Conservation (phyloP, 352 stramenopile species). For the Globisporangium mamillatum region DNA sequence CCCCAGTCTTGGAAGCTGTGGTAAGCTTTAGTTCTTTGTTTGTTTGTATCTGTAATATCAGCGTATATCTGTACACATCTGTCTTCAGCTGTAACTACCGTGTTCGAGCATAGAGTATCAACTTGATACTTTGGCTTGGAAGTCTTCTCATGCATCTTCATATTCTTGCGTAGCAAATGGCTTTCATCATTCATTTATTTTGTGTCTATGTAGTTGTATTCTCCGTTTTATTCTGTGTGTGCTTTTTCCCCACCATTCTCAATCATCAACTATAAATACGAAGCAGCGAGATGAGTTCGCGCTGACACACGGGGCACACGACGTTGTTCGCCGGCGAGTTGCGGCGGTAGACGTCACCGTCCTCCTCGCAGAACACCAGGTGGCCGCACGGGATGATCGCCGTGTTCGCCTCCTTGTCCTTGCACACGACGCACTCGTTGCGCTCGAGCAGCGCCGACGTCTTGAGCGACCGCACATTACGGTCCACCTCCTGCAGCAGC, state of each 20-base stretch:
- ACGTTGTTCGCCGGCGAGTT: constrained; percentile 42
- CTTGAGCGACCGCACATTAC: constrained; percentile 70
- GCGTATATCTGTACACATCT: no score
- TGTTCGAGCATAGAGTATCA: background rate
- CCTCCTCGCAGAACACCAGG: constrained; percentile 82
- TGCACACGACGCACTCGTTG: constrained; percentile 81
- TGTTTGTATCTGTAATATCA: no score
- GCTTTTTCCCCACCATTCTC: background rate
- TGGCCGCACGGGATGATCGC: constrained; percentile 82
- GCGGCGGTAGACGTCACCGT: constrained; percentile 64
- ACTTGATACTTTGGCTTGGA: background rate
- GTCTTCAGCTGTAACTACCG: background rate
- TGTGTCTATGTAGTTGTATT: background rate
- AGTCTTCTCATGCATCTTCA: no score
- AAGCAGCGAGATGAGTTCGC: constrained; percentile 75
- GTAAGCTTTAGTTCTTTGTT: no score
- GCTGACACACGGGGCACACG: constrained; percentile 76
- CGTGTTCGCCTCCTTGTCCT: constrained; percentile 65
- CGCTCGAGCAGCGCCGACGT: constrained; percentile 53
- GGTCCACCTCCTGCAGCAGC: constrained; percentile 68
- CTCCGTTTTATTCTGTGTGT: background rate
- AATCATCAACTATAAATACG: constrained; percentile 54
- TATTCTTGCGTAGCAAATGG: background rate
- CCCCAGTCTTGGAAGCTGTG: no score
- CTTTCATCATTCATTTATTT: background rate